phyloP scores from a whole-genome alignment of 2,329 filamentous ascomycete species.

The Neophaeococcomyces aloes region DNA sequence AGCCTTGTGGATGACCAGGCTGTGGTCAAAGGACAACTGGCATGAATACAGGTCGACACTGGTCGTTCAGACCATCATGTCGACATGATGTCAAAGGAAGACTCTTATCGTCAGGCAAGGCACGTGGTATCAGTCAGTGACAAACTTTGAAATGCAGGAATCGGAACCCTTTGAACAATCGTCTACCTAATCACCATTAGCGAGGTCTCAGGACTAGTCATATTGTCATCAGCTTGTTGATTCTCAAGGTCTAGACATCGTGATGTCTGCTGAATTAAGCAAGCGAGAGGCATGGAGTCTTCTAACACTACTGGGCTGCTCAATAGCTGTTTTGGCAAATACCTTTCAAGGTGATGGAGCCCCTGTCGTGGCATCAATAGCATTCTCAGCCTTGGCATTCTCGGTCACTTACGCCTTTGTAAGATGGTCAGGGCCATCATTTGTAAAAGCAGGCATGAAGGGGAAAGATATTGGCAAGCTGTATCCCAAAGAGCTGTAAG shows the following conservation, averaged over 20 bases:
- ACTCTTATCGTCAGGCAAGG: too few relatives aligned
- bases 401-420: constrained; percentile 74
- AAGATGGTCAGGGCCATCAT: constrained; percentile 82
- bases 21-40: too few relatives aligned
- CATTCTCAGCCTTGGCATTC: constrained; percentile 78
- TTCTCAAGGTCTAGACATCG: not conserved
- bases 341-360: constrained; percentile 78
- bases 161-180: too few relatives aligned
- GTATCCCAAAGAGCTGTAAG: constrained; percentile 62
- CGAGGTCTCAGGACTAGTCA: too few relatives aligned
- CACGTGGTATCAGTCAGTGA: too few relatives aligned
- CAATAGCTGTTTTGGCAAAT: constrained; percentile 64
- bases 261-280: constrained; percentile 37
- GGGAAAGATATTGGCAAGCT: constrained; percentile 79
- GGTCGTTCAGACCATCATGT: too few relatives aligned
- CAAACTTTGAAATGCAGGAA: too few relatives aligned
- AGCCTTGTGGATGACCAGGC: too few relatives aligned
- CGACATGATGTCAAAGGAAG: too few relatives aligned
- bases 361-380: constrained; percentile 76
- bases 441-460: constrained; percentile 78
- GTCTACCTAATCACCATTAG: too few relatives aligned
- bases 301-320: constrained; percentile 55
- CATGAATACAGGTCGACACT: too few relatives aligned
- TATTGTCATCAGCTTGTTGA: too few relatives aligned
- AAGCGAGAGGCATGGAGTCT: constrained; percentile 47